Conservation (phyloP, 1,139 yeast genomes). For the Magnusiomyces fungicola region DNA sequence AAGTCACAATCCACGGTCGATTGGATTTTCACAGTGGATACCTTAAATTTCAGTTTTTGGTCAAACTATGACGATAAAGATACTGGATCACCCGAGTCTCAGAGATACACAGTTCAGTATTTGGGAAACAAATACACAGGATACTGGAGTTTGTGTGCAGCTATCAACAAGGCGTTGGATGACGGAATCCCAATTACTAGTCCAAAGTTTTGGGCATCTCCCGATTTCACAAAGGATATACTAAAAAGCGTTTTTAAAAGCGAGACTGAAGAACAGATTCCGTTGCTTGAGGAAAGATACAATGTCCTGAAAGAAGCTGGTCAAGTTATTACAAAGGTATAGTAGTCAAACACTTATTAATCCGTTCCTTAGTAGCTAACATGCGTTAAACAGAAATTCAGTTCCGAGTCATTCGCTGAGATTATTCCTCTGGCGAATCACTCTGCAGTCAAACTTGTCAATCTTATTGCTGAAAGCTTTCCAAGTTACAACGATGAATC, state of each 20-base stretch:
- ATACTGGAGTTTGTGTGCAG: slow-evolving; percentile 40
- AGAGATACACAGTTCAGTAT: slow-evolving; percentile 33
- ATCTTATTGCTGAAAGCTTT: slow-evolving; percentile 26
- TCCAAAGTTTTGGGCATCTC: slow-evolving; percentile 32
- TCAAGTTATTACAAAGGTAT: slow-evolving; percentile 19
- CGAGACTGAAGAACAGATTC: slow-evolving; percentile 30
- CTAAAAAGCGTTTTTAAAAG: slow-evolving; percentile 29
- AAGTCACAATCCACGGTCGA: slow-evolving; percentile 25
- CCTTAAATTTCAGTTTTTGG: slow-evolving; percentile 40
- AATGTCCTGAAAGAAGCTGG: slow-evolving; percentile 36
- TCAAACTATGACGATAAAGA: slow-evolving; percentile 32
- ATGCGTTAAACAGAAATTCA: slow-evolving; percentile 16
- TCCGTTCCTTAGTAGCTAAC: no score
- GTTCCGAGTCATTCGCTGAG: slow-evolving; percentile 21
- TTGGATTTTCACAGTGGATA: slow-evolving; percentile 39
- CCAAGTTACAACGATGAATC: slow-evolving; percentile 33
- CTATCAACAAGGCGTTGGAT: slow-evolving; percentile 36
- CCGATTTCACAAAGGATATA: slow-evolving; percentile 24
- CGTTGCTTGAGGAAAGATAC: slow-evolving; percentile 32
- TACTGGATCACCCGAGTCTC: slow-evolving; percentile 27
- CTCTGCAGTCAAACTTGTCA: slow-evolving; percentile 32
- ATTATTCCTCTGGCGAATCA: slow-evolving; percentile 24
- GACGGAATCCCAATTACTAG: slow-evolving; percentile 34
- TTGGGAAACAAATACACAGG: slow-evolving; percentile 35
- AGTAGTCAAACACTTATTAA: no score